phyloP scores from a whole-genome alignment of 2,329 filamentous ascomycete species.

The Fusarium cicatricum region DNA sequence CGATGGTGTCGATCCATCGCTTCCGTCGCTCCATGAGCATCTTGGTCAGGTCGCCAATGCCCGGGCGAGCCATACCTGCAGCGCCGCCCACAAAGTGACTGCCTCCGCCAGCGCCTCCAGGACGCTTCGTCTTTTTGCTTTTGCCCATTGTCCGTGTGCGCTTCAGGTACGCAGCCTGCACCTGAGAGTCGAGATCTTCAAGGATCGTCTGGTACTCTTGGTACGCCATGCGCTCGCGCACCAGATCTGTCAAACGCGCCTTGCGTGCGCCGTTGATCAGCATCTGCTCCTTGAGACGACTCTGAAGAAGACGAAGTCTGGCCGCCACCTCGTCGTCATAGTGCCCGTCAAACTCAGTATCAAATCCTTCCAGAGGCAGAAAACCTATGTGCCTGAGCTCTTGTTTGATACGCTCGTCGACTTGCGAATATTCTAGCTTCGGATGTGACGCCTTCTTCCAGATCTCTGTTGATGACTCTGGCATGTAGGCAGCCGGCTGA shows the following conservation, averaged over 20 bases:
- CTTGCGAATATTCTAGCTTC: conserved; percentile 83
- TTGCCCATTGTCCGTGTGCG: conserved; percentile 94
- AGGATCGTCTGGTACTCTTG: conserved; percentile 98
- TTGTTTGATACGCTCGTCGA: conserved; percentile 90
- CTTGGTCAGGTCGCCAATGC: conserved; percentile 90
- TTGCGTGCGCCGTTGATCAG: conserved; percentile 92
- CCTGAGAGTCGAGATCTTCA: conserved; percentile 93
- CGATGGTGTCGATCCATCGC: conserved; percentile 91
- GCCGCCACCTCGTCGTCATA: conserved; percentile 95
- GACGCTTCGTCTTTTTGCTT: conserved; percentile 87
- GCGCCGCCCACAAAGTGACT: conserved; percentile 68
- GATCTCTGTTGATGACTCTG: conserved; percentile 76
- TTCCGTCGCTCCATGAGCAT: conserved; percentile 90
- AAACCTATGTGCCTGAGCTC: conserved; percentile 93
- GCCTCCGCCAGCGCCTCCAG: conserved; percentile 77
- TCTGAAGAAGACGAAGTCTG: conserved; percentile 84
- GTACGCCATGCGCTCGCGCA: conserved; percentile 91
- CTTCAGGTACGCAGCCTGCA: conserved; percentile 95
- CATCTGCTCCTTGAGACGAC: conserved; percentile 81
- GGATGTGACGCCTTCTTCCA: conserved; percentile 81
- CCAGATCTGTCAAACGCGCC: conserved; percentile 82
- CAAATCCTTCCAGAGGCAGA: conserved; percentile 69
- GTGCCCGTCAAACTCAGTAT: conserved; percentile 85
- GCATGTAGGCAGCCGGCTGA: conserved; percentile 80
- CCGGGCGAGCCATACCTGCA: conserved; percentile 72